A percentile compares a stretch with the other conserved stretches of the same genome.
Evolutionary conservation across 352 stramenopile species (phyloP).

Genomic region (Thalassiosira exigua): DNA sequence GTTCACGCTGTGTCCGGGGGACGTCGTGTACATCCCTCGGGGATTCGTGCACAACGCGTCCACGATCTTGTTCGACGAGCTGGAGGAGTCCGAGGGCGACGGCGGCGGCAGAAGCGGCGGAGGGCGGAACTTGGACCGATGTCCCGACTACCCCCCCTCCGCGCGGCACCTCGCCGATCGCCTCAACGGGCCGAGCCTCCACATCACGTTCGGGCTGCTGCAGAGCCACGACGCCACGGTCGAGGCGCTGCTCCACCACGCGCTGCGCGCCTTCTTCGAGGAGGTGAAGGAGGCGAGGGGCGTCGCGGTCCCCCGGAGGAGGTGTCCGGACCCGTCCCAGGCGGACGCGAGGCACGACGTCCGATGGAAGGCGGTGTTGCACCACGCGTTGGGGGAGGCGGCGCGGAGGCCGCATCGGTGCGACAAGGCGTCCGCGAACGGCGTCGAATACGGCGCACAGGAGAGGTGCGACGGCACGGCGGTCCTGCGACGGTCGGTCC

Average conservation of each 20-base stretch:
- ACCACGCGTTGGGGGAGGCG: slow-evolving; percentile 30
- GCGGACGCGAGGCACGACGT: neutral
- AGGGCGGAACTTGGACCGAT: neutral
- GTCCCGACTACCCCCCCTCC: neutral
- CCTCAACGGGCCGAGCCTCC: slow-evolving; percentile 30
- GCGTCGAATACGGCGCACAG: neutral
- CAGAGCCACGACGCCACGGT: slow-evolving; percentile 29
- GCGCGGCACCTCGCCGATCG: slow-evolving; percentile 9
- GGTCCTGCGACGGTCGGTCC: slow-evolving; percentile 20
- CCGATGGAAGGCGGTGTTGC: slow-evolving; percentile 27
- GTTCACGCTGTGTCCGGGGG: slow-evolving; percentile 42
- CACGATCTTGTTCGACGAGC: slow-evolving; percentile 28
- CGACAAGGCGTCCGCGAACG: neutral
- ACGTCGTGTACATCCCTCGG: slow-evolving; percentile 47
- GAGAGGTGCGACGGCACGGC: slow-evolving; percentile 10
- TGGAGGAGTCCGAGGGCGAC: neutral
- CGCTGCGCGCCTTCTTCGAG: slow-evolving; percentile 28
- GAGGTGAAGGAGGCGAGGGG: too few relatives aligned
- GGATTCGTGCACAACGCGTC: slow-evolving; percentile 51
- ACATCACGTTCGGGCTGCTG: slow-evolving; percentile 50
- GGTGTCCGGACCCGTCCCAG: neutral
- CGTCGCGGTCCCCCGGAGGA: neutral
- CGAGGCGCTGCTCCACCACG: slow-evolving; percentile 47
- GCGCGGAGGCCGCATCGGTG: slow-evolving; percentile 27
- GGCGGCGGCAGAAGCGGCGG: neutral